Evolutionary conservation across 2,329 filamentous ascomycete species (phyloP).

Genomic region (Stemphylium lycopersici): DNA sequence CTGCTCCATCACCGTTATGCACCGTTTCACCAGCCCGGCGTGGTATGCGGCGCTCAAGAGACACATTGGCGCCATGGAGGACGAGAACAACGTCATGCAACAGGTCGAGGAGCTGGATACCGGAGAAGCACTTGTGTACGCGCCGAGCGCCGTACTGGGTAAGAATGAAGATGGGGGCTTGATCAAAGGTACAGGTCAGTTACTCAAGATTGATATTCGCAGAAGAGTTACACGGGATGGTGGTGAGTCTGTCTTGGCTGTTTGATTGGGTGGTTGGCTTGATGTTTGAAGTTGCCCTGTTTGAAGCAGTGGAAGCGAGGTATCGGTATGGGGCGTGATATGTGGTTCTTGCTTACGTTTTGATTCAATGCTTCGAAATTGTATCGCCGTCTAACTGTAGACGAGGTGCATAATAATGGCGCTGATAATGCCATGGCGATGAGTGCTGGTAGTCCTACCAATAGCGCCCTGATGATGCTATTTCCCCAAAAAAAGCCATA

Average conservation of each 20-base stretch:
- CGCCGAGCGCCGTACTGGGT: slow-evolving; percentile 53
- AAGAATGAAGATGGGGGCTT: slow-evolving; percentile 15
- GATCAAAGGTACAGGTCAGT: slow-evolving; percentile 19
- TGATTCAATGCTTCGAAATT: no score
- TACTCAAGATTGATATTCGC: slow-evolving; percentile 33
- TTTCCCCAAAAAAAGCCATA: no score
- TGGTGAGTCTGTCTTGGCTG: slow-evolving; percentile 60
- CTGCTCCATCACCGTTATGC: slow-evolving; percentile 71
- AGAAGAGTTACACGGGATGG: slow-evolving; percentile 24
- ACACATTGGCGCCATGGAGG: not conserved
- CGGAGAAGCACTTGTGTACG: slow-evolving; percentile 59
- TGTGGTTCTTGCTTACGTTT: no score
- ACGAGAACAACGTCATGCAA: not conserved
- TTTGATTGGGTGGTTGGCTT: not conserved
- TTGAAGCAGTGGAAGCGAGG: no score
- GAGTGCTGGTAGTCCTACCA: no score
- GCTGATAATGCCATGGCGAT: no score
- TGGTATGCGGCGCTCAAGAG: slow-evolving; percentile 1
- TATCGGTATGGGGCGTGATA: no score
- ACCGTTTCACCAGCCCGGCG: slow-evolving; percentile 1
- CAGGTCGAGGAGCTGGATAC: slow-evolving; percentile 45
- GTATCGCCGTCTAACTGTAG: no score
- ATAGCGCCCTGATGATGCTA: no score
- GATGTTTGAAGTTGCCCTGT: no score
- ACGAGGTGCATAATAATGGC: no score